Evolutionary conservation across 148 eudicot species (phyloP), one percentile per base, ranked within the genome.

Genomic region (Limonium bicolor): DNA sequence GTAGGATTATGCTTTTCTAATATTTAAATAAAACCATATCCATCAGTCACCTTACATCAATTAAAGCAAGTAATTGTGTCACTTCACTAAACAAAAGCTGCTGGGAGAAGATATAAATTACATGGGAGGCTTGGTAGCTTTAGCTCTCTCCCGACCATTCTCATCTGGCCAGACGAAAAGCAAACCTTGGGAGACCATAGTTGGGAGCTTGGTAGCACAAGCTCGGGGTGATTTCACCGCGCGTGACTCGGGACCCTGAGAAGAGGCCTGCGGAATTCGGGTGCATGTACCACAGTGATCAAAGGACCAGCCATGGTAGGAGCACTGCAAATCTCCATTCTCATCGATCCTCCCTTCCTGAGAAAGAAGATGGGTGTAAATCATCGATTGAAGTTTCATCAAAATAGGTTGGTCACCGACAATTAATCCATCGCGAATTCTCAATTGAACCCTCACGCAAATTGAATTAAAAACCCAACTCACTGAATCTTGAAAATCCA

Each of bases 151-250:
- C 84, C 72, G 71, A 2, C 97, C 97, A 64, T 90, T 77, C 63
- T 90, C 97, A 61, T 90, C 93, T 3, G 97, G 97, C 97, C 97
- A 90, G 58, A 90, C 93, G 73, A 84, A 90, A 51, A 90, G 95
- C 60, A 90, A 67, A 26, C 97, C 93, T 37, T 90, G 97, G 51
- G 97, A 84, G 51, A 90, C 93, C 82, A 72, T 66, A 11, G 95
- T 77, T 2, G 97, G 97, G 38, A 90, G 67, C 65, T 66, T 80
- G 3, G 77, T 75, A 10, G 87, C 87, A 64, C 95, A 70, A 0
- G 97, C 94, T 68, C 87, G 65, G 0, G 79, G 84, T 37, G 92
- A 80, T 48, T 71, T 70, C 24, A 84, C 53, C 0, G 97, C 94
- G 15, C 73, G 81, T 48, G 93, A 78, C 47, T 88, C 97, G 9